A percentile compares a stretch with the other conserved stretches of the same genome.
These are phyloP conservation scores for Kingdonia uniflora DNA, from an alignment of 164 flowering plant species.

Conservation along the genomic window DNA sequence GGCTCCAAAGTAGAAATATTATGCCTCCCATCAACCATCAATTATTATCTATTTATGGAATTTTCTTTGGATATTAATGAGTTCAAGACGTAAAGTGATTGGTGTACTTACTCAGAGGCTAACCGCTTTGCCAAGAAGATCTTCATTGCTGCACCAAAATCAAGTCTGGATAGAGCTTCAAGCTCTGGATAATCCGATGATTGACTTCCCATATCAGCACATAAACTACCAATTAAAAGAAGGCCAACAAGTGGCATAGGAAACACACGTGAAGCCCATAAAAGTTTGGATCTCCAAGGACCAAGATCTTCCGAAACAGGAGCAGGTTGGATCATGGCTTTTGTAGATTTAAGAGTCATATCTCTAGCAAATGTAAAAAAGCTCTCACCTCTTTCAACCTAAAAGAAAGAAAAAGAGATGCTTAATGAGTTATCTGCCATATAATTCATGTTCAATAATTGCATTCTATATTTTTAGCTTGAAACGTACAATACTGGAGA, in stretches of 20 bases:
- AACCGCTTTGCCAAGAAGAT: slow-evolving; percentile 78
- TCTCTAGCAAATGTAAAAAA: slow-evolving; percentile 86
- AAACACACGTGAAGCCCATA: slow-evolving; percentile 84
- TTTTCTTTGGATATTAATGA: too few species aligned
- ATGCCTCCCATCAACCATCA: too few species aligned
- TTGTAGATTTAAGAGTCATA: slow-evolving; percentile 76
- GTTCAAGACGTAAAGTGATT: not conserved
- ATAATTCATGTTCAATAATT: too few species aligned
- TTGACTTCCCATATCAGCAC: slow-evolving; percentile 47
- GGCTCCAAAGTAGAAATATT: too few species aligned
- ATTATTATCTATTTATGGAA: too few species aligned
- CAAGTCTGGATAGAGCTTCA: slow-evolving; percentile 85
- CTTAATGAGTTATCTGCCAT: not conserved
- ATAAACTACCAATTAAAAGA: slow-evolving; percentile 64
- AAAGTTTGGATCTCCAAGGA: slow-evolving; percentile 88
- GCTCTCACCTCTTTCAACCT: slow-evolving; percentile 87
- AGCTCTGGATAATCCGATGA: slow-evolving; percentile 63
- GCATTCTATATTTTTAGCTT: too few species aligned
- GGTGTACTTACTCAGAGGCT: slow-evolving; percentile 71
- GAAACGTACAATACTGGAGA: too few species aligned
- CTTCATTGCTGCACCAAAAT: slow-evolving; percentile 86
- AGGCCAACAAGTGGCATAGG: slow-evolving; percentile 99
- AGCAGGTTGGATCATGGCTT: slow-evolving; percentile 57
- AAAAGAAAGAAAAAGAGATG: slow-evolving; percentile 16
- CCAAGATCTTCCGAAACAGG: slow-evolving; percentile 61